Base-by-base conservation (phyloP, 2,329 filamentous ascomycete genomes). In the Penicillium sp. region DNA sequence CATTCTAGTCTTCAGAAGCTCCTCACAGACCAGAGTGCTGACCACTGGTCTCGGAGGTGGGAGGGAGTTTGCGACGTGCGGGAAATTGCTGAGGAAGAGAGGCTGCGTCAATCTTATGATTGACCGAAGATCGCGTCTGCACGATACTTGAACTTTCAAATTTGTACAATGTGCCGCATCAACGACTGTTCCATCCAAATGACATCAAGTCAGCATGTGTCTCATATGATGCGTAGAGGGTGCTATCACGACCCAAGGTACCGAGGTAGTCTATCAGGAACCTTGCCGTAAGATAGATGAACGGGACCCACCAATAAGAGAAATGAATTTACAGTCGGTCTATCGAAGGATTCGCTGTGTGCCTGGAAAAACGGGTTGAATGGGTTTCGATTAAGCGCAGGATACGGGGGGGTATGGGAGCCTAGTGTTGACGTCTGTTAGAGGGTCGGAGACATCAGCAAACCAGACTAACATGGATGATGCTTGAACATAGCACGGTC, bases 191-290 rank as follows among this genome's bases (percentile, higher is more conserved):
- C 47, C 45, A 45, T 52, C 36, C 52, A 43, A 50, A 67, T 64
- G 66, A 67, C 63, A 68, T 66, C 57, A 67, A 53, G 63, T 69
- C 57, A 69, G 66, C 63, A 66, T 62, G 36, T 58, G 55, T 57
- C 39, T 61, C 55, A 35, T 55, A 58, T 57, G 61, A 63, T 55
- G 61, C 57, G 55, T 59, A 35, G 35, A 61, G 45, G 52, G 44
- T 31, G 49, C 57, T 53, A 47, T 44, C 44, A 41, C 44, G 60
- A 65, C 55, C 66, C 64, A 65, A 51, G 63, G 63, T 65, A 66
- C 53, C 55, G 59, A 52, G 56, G 53, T 49, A 62, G 59, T 54
- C 55, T 64, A 65, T 65, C 57, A 60, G 58, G 57, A 59, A 61
- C 58, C 44, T 58, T 62, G 58, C 55, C 55, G 36, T 51, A 57